phyloP scores from a whole-genome alignment of 805 yeast species.

The Monosporozyma solicola region DNA sequence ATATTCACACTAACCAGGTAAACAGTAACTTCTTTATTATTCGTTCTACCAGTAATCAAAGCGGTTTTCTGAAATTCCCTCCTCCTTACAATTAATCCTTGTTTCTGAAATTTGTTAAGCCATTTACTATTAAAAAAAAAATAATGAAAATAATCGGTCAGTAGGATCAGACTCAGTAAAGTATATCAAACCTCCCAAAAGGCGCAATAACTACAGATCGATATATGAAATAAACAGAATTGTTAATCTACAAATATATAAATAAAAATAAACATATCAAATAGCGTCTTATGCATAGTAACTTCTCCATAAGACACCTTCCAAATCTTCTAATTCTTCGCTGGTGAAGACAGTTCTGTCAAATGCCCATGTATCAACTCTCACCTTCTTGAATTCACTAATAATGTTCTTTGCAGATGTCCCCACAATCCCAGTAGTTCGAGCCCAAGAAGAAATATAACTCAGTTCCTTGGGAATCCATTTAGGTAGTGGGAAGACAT shows the following conservation, averaged over 20 bases:
- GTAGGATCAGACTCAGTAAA: neutral
- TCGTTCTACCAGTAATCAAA: neutral
- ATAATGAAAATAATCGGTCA: neutral
- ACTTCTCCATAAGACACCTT: constrained; percentile 90
- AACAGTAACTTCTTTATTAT: neutral
- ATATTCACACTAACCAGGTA: neutral
- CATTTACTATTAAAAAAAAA: neutral
- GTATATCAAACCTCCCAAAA: neutral
- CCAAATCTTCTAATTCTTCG: constrained; percentile 80
- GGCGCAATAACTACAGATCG: neutral
- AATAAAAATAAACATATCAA: neutral
- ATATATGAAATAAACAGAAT: no score
- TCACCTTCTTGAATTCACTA: constrained; percentile 78
- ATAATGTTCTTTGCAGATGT: constrained; percentile 73
- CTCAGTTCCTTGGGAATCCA: constrained; percentile 86
- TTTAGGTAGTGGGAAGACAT: constrained; percentile 78
- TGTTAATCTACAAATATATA: neutral
- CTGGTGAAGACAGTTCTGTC: constrained; percentile 68
- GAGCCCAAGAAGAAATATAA: constrained; percentile 60
- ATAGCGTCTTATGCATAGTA: constrained; percentile 57
- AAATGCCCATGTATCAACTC: constrained; percentile 95
- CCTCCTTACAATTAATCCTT: neutral
- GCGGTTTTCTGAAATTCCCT: neutral
- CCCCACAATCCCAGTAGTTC: constrained; percentile 74
- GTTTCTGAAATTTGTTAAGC: neutral